Conservation (phyloP, 306 rosid genomes). For the Fragaria vesca region DNA sequence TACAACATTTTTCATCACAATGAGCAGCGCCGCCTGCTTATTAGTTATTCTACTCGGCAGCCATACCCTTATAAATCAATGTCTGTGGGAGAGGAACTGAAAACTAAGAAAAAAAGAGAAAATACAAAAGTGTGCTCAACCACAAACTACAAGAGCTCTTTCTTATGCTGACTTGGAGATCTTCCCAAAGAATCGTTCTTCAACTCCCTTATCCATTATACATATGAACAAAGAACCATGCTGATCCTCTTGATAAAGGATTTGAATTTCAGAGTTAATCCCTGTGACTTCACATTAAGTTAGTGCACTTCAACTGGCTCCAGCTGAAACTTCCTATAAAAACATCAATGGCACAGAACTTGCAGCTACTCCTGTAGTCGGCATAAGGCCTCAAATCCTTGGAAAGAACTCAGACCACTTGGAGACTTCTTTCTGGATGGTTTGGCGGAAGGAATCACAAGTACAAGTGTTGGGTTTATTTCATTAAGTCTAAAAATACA, state of each 20-base stretch:
- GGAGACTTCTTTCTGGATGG: slow-evolving; percentile 33
- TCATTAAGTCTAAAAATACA: slow-evolving; percentile 82
- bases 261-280: background rate
- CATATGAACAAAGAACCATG: slow-evolving; percentile 20
- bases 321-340: slow-evolving; percentile 4
- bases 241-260: slow-evolving; percentile 11
- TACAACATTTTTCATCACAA: slow-evolving; percentile 6
- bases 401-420: slow-evolving; percentile 5
- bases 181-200: slow-evolving; percentile 22
- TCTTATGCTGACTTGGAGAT: slow-evolving; percentile 16
- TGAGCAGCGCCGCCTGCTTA: background rate
- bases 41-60: background rate
- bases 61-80: background rate
- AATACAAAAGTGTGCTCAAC: background rate
- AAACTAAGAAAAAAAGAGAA: background rate
- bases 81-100: background rate
- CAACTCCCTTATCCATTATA: slow-evolving; percentile 19
- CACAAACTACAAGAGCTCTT: slow-evolving; percentile 18
- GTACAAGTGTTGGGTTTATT: slow-evolving; percentile 35
- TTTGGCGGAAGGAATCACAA: slow-evolving; percentile 18
- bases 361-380: slow-evolving; percentile 5
- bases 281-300: slow-evolving; percentile 2
- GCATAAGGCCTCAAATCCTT: background rate
- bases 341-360: background rate
- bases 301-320: slow-evolving; percentile 15